Base-by-base conservation (phyloP, 352 stramenopile species). In the Globisporangium uncinulatum region DNA sequence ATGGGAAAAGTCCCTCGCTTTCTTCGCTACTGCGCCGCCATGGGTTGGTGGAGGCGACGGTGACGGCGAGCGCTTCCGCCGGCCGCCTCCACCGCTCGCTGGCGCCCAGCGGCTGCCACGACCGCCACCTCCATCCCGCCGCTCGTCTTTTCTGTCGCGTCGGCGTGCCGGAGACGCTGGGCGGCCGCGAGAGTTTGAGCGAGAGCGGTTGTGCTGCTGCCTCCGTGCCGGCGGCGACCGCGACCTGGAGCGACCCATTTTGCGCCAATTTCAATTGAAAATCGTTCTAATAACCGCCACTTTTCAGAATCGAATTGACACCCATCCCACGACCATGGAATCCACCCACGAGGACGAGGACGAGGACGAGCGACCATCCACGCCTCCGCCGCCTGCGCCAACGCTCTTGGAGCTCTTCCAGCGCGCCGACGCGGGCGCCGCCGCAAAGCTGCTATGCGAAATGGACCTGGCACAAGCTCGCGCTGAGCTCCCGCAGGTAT, bases 1-100 rank as follows among this genome's bases (percentile, higher is more conserved):
- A 51, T 80, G 65, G 39, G 74, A 64, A 32, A 81, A 84, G 58
- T 84, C 70, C 56, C 70, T 69, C 10, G 76, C 63, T 64, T 83
- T 83, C 54, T 81, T 81, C 36, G 71, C 62, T 29, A 29, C 24
- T 36, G 36, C 49, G 8, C 32, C 54, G 15, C 43, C 54, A n/a
- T 56, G 65, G 19, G 57, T 66, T 15, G 64, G 52, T 9, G 57
- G 59, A 50, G 62, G 65, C 15, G 61, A 67, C 21, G 56, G 56
- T 5, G 73, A 77, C 5, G 48, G 58, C 24, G 65, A 67, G 10
- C 65, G 52, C 24, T 29, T 29, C 24, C 24, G 24, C 24, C 24
- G 24, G 24, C 42, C n/a, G 4, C 42, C 2, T 29, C 42, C n/a
- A 6, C 42, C 42, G 42, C 42, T 29, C 44, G 52, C 24, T 19